Evolutionary conservation across 2,329 filamentous ascomycete species (phyloP), one percentile per base, ranked within the genome.

Genomic region (Talaromyces sp.): DNA sequence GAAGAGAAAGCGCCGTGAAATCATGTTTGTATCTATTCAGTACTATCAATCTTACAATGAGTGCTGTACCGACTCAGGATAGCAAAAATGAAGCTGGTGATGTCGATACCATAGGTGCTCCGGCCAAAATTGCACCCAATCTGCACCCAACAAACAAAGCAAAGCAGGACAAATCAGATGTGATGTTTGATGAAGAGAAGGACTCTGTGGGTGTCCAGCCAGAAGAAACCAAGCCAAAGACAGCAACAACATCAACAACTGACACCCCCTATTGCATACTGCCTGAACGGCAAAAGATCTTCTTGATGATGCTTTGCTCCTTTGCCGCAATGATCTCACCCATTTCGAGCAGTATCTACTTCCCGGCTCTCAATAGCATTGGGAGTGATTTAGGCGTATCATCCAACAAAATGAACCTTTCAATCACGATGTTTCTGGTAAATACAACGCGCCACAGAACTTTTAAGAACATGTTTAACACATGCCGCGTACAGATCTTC

Each of bases 401-500:
- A 0, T 56, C 70, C 6, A 68, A 72, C 39, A 70, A 74, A 1
- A 70, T 82, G 65, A 81, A 80, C 59, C 70, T 83, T 0, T 79
- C 80, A 0, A 74, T 83, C 19, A 83, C 81, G 0, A 74, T 77
- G 1, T 82, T 81, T 66, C 70, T 82, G 59, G 59, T 58, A 5
- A 39, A 47, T 47, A 50, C 8, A 33, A n/a, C 6, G 10, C 13
- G 6, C 14, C n/a, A 7, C 31, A 8, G 27, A 9, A 19, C n/a
- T 37, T 37, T 19, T 9, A 24, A 56, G 33, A 6, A 39, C 14
- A 13, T 13, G n/a, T 31, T n/a, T 56, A 39, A 56, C n/a, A 22
- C 16, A 35, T 10, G n/a, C 19, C 27, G 59, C 7, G 8, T 14
- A 16, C 16, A 64, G 79, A 82, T 84, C 45, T 79, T 84, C 37